Evolutionary conservation across 2,329 filamentous ascomycete species (phyloP), one percentile per base, ranked within the genome.

Genomic region (Fonsecaea pedrosoi): DNA sequence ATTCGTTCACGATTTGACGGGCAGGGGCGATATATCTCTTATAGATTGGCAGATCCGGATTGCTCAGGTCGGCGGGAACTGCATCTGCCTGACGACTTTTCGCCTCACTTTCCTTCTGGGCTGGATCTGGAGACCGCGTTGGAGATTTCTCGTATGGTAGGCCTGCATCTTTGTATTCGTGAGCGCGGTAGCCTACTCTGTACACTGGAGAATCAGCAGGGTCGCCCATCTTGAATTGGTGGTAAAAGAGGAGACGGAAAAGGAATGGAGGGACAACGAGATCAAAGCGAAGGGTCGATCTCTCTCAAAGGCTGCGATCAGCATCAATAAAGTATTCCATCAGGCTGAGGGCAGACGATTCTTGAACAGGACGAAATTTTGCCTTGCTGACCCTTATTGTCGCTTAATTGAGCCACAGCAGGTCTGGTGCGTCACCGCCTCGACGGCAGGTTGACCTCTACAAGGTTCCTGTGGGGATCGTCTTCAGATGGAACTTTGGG

Each of bases 41-140:
- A 10, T 48, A 48, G 42, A 48, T 48, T 48, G 15, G 42, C 42
- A 48, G n/a, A 21, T 48, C 42, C 42, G n/a, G 42, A 15, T 42
- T 42, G 10, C 12, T 3, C 42, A 21, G n/a, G 42, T 13, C 42
- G 42, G 42, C 3, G 8, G 15, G 18, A 21, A 48, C 42, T 48
- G 42, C 42, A 21, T 48, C 42, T 8, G 7, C 42, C 42, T 48
- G 42, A n/a, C 42, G 42, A 48, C n/a, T 21, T 10, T 48, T 21
- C 21, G 42, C 42, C 42, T 48, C 42, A 15, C 15, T 42, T 15
- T 13, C 38, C 10, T 42, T 12, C 15, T 15, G 10, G 12, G 5
- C 12, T 6, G 38, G 38, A 15, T 42, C 38, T 42, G 38, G 12
- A 42, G 12, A 6, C 42, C 42, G 6, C 42, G 42, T 48, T 18